Evolutionary conservation across 345 rosid genomes (phyloP), one percentile per base, ranked within the genome.

Genomic region (Toxicodendron radicans): DNA sequence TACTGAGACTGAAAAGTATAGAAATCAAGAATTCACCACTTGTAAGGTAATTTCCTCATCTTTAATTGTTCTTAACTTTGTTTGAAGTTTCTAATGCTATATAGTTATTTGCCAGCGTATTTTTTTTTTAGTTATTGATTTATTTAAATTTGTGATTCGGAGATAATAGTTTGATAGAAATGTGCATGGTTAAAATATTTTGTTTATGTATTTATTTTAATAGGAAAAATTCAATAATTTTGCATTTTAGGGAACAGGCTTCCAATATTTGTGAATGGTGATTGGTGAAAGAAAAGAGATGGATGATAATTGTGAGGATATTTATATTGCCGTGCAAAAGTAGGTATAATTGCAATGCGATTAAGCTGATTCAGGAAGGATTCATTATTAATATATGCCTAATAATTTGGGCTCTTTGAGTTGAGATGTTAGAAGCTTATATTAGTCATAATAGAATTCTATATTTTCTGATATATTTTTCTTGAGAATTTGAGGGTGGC

Each of bases 1-100:
- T 79, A 85, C 80, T 0, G 97, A 93, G 87, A 87, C 68, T 57
- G 95, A 88, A 20, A 95, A 91, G 85, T 95, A 93, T 64, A 83
- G 99, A 5, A 79, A 58, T 32, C 80, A 84, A 80, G 99, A 95
- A 61, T 93, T 95, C 80, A 86, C 98, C 4, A 93, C 99, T 66
- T 95, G 98, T 77, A 75, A 86, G 92, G 99, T 95, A 68, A 54
- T 14, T 49, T 23, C 12, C 1, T 16, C 17, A 32, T 16, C 24
- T 43, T 24, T 48, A 24, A 1, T 16, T 20, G 18, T 65, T 33
- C 52, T 63, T 33, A 14, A 6, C 4, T 11, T 7, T 4, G 12
- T 23, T 16, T 24, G 33, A 38, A 46, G 38, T 46, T 60, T 10
- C 21, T 33, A 16, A 33, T 61, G 18, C 1, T 13, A 16, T 7